Percentiles rank a stretch among this genome's conserved stretches.
Conservation (phyloP, 495 filamentous ascomycete species). For the Hypomontagnella monticulosa region DNA sequence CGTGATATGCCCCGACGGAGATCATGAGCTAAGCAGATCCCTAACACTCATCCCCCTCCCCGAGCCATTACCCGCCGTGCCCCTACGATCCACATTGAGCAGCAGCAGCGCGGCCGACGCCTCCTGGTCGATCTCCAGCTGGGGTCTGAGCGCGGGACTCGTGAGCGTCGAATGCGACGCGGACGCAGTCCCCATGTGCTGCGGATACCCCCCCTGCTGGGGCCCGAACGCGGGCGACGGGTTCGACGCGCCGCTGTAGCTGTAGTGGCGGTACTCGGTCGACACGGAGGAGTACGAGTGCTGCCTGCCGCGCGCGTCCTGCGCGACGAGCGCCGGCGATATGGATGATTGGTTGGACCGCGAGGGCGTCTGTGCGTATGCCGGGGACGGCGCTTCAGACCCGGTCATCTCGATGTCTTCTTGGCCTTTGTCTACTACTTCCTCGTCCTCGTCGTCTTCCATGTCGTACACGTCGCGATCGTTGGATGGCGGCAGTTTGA, state of each 20-base stretch:
- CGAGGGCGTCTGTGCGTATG: slow-evolving; percentile 42
- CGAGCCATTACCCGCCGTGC: slow-evolving; percentile 29
- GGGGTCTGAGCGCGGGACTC: slow-evolving; percentile 59
- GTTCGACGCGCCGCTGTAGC: slow-evolving; percentile 53
- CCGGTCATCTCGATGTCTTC: slow-evolving; percentile 62
- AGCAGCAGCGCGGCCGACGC: slow-evolving; percentile 83
- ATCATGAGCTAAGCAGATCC: slow-evolving; percentile 76
- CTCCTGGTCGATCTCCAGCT: slow-evolving; percentile 73
- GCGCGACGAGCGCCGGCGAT: slow-evolving; percentile 58
- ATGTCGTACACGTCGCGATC: slow-evolving; percentile 41
- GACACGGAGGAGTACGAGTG: slow-evolving; percentile 58
- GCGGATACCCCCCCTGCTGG: slow-evolving; percentile 46
- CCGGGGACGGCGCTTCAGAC: slow-evolving; percentile 50
- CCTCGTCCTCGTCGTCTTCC: slow-evolving; percentile 38
- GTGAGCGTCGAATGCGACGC: slow-evolving; percentile 56
- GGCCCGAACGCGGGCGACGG: slow-evolving; percentile 60
- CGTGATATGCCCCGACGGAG: neutral
- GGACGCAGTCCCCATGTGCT: slow-evolving; percentile 42
- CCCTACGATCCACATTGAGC: slow-evolving; percentile 75
- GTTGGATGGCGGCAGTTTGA: slow-evolving; percentile 37
- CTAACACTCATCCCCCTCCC: slow-evolving; percentile 77
- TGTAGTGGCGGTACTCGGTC: slow-evolving; percentile 55
- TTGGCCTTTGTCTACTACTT: slow-evolving; percentile 37
- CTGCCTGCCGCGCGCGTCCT: slow-evolving; percentile 52
- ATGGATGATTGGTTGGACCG: slow-evolving; percentile 55